Conservation (phyloP, 176 grass and related monocot species). For the Ensete ventricosum region DNA sequence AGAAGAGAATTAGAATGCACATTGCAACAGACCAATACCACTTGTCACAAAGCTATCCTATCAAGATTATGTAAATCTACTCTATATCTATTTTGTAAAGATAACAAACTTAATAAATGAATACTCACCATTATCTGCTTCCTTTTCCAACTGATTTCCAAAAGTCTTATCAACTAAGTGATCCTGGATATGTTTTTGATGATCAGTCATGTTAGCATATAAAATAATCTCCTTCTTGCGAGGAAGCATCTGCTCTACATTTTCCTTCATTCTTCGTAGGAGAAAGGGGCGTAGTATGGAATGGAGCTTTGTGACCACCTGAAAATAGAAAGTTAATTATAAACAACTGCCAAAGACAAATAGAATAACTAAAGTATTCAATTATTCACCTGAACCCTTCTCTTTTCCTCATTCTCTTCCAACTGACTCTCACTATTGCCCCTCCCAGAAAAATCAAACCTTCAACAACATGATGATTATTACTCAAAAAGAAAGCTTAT, state of each 20-base stretch:
- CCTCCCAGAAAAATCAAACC: conserved; percentile 84
- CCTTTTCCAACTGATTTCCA: conserved; percentile 53
- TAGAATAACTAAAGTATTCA: background rate
- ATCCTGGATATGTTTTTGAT: conserved; percentile 80
- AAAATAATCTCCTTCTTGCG: conserved; percentile 94
- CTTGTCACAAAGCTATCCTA: background rate
- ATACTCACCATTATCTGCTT: conserved; percentile 44
- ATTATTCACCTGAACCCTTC: conserved; percentile 53
- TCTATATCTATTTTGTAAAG: background rate
- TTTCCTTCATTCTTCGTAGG: conserved; percentile 86
- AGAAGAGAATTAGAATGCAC: background rate
- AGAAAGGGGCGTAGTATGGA: conserved; percentile 89
- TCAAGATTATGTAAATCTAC: background rate
- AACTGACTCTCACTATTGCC: conserved; percentile 36
- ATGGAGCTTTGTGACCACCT: conserved; percentile 77
- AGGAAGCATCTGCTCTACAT: conserved; percentile 88
- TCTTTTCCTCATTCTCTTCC: conserved; percentile 77
- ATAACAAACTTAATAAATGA: background rate
- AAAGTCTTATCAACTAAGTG: conserved; percentile 80
- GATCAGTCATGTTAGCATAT: conserved; percentile 87
- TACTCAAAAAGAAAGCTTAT: too few relatives aligned
- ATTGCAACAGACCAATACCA: background rate
- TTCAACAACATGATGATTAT: conserved; percentile 16
- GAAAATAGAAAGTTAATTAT: conserved; percentile 6
- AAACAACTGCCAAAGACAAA: background rate